A percentile compares a stretch with the other conserved stretches of the same genome.
Conservation (phyloP, 2,329 filamentous ascomycete genomes). For the Pseudopyricularia javanii region DNA sequence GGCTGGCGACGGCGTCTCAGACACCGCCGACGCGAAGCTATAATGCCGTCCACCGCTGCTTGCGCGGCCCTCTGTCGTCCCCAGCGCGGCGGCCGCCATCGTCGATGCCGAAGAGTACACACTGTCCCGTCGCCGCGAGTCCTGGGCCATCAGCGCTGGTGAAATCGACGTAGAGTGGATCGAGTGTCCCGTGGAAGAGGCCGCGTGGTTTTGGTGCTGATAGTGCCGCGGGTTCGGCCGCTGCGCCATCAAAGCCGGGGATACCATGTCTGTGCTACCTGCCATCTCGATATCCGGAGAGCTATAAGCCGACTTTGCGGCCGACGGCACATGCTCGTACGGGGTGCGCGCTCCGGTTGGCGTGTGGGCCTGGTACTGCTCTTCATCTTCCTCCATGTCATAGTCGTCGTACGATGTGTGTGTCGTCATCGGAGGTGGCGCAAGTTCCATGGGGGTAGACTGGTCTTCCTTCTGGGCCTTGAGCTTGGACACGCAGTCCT, state of each 20-base stretch:
- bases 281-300: conserved; percentile 49
- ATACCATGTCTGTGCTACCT: conserved; percentile 32
- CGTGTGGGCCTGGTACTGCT: background rate
- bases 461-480: conserved; percentile 43
- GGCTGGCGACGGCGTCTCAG: conserved; percentile 40
- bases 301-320: background rate
- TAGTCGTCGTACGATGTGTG: conserved; percentile 13
- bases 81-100: conserved; percentile 25
- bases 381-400: background rate
- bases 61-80: conserved; percentile 9
- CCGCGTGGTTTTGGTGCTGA: background rate
- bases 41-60: conserved; percentile 34
- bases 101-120: conserved; percentile 43
- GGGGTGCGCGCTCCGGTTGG: background rate
- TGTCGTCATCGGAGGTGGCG: conserved; percentile 41
- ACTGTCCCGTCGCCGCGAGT: conserved; percentile 29
- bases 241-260: conserved; percentile 28
- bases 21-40: conserved; percentile 24
- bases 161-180: conserved; percentile 35
- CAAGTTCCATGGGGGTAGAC: conserved; percentile 15
- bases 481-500: conserved; percentile 73
- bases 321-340: background rate
- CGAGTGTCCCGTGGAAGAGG: conserved; percentile 5
- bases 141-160: conserved; percentile 35
- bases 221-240: background rate